Percentiles rank a stretch among this genome's conserved stretches.
These are phyloP conservation scores for Boletus barrowsii DNA, from an alignment of 768 basidiomycete species.

Conservation along the genomic window DNA sequence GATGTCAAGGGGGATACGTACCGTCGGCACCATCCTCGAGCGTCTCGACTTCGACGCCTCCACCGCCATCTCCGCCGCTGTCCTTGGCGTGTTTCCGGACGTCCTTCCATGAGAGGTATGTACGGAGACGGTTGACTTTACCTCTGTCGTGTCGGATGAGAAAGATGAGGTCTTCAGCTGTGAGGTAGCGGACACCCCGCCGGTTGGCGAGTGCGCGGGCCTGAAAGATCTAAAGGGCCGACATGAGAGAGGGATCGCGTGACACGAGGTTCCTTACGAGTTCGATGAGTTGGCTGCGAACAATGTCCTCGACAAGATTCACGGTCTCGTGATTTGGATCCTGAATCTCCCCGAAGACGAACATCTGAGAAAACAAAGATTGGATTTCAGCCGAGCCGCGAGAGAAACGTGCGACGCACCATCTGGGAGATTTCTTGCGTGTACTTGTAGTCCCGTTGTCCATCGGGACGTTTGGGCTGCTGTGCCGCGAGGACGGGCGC, in stretches of 20 bases:
- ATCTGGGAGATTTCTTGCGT: constrained; percentile 92
- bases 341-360: constrained; percentile 94
- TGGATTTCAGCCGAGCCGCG: neutral
- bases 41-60: constrained; percentile 77
- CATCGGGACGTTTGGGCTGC: constrained; percentile 23
- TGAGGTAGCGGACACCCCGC: constrained; percentile 80
- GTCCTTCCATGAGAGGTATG: constrained; percentile 96
- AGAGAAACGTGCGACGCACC: constrained; percentile 43
- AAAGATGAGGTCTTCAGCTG: constrained; percentile 94
- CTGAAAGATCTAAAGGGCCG: constrained; percentile 67
- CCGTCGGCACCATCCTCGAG: constrained; percentile 83
- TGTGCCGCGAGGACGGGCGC: constrained; percentile 7
- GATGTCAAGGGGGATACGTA: constrained; percentile 27
- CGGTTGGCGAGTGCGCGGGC: constrained; percentile 80
- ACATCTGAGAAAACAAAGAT: constrained; percentile 59
- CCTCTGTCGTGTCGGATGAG: constrained; percentile 92
- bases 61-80: constrained; percentile 76
- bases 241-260: neutral
- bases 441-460: constrained; percentile 76
- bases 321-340: constrained; percentile 86
- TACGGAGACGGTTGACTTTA: constrained; percentile 89
- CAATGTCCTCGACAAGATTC: constrained; percentile 93
- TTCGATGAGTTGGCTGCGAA: constrained; percentile 86
- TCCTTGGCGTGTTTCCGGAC: constrained; percentile 95
- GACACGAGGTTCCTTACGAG: constrained; percentile 45